Conservation (phyloP, 1,284 basidiomycete genomes). For the Tremellales sp. region DNA sequence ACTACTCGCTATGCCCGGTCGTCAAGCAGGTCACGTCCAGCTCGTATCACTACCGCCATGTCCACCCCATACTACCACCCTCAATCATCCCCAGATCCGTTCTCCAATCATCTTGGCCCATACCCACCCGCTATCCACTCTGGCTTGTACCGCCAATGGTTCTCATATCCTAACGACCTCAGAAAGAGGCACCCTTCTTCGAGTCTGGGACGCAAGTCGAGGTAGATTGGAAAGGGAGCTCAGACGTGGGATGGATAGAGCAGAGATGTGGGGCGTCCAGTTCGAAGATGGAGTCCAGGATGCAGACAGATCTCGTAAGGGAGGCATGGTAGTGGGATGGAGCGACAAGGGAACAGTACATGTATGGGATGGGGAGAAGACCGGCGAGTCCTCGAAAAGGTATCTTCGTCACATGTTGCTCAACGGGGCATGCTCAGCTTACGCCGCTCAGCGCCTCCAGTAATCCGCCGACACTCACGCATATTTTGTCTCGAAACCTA, state of each 20-base stretch:
- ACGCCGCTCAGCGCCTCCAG: constrained; percentile 6
- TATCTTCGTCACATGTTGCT: not conserved
- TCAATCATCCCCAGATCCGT: constrained; percentile 24
- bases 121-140: constrained; percentile 68
- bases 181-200: constrained; percentile 75
- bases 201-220: constrained; percentile 77
- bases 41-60: constrained; percentile 80
- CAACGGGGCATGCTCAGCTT: not conserved
- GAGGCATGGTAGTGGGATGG: constrained; percentile 51
- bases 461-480: constrained; percentile 58
- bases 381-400: constrained; percentile 10
- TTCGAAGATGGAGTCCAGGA: constrained; percentile 28
- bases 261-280: constrained; percentile 81
- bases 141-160: constrained; percentile 74
- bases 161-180: constrained; percentile 80
- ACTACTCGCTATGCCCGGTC: constrained; percentile 78
- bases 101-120: constrained; percentile 80
- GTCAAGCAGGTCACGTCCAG: constrained; percentile 86
- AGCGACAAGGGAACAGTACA: constrained; percentile 97
- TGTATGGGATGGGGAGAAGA: constrained; percentile 56
- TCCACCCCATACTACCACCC: constrained; percentile 44
- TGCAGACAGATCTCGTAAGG: constrained; percentile 2
- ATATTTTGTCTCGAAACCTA: constrained; percentile 67
- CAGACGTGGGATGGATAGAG: constrained; percentile 80
- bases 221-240: constrained; percentile 77